Base-by-base conservation (phyloP, 2,329 filamentous ascomycete species). In the Karstenula rhodostoma region DNA sequence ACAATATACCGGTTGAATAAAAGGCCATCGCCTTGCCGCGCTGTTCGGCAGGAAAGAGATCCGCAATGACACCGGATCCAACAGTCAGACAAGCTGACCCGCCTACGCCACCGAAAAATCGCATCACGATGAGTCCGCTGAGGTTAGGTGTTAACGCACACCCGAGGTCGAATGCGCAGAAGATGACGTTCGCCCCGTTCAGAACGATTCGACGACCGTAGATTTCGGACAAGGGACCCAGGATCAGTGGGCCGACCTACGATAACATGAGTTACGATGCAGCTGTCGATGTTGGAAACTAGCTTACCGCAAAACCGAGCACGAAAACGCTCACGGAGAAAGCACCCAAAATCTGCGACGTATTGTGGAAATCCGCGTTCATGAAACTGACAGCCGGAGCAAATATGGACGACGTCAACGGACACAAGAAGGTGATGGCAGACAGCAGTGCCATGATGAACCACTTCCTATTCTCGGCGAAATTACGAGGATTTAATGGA, bases 151-250 rank as follows among this genome's bases (percentile, higher is more conserved):
- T 69, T 4, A 78, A 65, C 3, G 76, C 77, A 46, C 75, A 84
- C 2, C 79, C 75, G 2, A 85, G 65, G 50, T 83, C 83, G 77
- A 83, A 84, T 22, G 78, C 65, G 5, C 86, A 74, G 67, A 86
- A 86, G 79, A 81, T 81, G 4, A 84, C 52, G 63, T 84, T 86
- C 27, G 71, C 64, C 33, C 61, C 40, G 57, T 77, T 72, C 32
- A 77, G 64, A 8, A 77, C 61, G 15, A 76, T 65, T 32, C 67
- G 66, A 19, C 75, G 70, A 9, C 75, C 75, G 56, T 75, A 77
- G 13, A 77, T 73, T 44, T 78, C 75, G 23, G 68, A 73, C 1
- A 78, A 67, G 0, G 75, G 74, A n/a, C 67, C 70, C 13, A 78
- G 56, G 40, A 77, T 68, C 12, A 77, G 67, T 1, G 74, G 73